A percentile compares a stretch with the other conserved stretches of the same genome.
Conservation (phyloP, 2,329 filamentous ascomycete species). For the Penicillium glabrum region DNA sequence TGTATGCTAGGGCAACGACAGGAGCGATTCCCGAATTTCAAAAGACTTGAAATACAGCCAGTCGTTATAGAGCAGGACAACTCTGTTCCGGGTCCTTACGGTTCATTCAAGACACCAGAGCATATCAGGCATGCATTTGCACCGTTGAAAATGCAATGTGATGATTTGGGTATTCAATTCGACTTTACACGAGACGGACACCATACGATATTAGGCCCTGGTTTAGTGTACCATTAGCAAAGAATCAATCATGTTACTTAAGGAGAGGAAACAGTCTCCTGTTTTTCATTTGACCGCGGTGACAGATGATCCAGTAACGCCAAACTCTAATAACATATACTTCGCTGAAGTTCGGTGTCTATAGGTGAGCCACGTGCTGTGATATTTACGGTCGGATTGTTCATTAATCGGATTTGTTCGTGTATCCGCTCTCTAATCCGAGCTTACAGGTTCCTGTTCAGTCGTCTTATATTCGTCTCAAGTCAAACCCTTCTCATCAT, state of each 20-base stretch:
- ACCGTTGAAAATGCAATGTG: neutral
- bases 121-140: neutral
- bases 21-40: neutral
- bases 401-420: no score
- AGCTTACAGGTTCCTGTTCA: no score
- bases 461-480: no score
- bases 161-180: neutral
- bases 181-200: neutral
- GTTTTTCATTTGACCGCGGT: no score
- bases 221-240: neutral
- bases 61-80: neutral
- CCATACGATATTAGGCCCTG: neutral
- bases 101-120: neutral
- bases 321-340: no score
- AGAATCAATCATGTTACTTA: neutral
- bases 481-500: no score
- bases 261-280: neutral
- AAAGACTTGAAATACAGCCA: neutral
- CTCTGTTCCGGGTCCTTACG: no score
- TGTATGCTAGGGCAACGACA: neutral
- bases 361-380: no score
- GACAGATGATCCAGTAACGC: no score
- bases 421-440: no score
- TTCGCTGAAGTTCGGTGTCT: no score
- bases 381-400: no score